Evolutionary conservation across 495 filamentous ascomycete genomes (phyloP).

Genomic region (Glonium stellatum): DNA sequence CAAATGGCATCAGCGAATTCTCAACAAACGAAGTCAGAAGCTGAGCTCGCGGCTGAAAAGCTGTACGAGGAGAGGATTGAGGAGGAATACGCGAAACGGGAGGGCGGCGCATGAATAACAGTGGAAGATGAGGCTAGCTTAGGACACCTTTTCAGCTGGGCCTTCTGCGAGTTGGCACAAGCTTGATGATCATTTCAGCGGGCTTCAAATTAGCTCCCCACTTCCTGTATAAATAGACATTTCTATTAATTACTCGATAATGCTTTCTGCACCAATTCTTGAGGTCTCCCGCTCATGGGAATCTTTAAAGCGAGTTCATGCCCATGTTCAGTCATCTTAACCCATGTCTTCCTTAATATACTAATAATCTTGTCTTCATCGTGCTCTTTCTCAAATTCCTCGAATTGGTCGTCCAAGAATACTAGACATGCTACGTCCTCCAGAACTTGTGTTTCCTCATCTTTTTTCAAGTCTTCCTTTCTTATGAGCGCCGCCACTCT

Average conservation of each 20-base stretch:
- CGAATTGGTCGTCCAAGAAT: slow-evolving; percentile 79
- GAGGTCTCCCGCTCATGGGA: slow-evolving; percentile 52
- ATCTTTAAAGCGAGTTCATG: slow-evolving; percentile 60
- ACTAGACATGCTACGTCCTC: slow-evolving; percentile 84
- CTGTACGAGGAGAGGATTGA: slow-evolving; percentile 32
- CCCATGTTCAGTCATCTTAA: slow-evolving; percentile 67
- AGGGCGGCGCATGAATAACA: slow-evolving; percentile 23
- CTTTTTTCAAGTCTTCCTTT: slow-evolving; percentile 57
- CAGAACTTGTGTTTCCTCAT: slow-evolving; percentile 61
- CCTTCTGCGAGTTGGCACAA: too few relatives aligned
- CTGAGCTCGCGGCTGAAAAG: slow-evolving; percentile 25
- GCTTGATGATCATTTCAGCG: too few relatives aligned
- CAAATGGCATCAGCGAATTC: background rate
- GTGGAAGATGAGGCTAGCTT: background rate
- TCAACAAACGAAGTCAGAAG: slow-evolving; percentile 18
- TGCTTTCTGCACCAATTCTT: slow-evolving; percentile 56
- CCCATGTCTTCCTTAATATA: slow-evolving; percentile 78
- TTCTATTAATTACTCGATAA: slow-evolving; percentile 38
- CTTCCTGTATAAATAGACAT: slow-evolving; percentile 1
- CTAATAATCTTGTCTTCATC: slow-evolving; percentile 67
- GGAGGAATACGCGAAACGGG: slow-evolving; percentile 33
- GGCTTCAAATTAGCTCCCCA: background rate
- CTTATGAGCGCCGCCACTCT: slow-evolving; percentile 55
- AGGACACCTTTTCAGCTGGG: background rate
- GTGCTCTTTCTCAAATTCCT: slow-evolving; percentile 59